These are phyloP conservation scores for Candida khao-thaluensis DNA, from an alignment of 805 yeast genomes.

Conservation along the genomic window DNA sequence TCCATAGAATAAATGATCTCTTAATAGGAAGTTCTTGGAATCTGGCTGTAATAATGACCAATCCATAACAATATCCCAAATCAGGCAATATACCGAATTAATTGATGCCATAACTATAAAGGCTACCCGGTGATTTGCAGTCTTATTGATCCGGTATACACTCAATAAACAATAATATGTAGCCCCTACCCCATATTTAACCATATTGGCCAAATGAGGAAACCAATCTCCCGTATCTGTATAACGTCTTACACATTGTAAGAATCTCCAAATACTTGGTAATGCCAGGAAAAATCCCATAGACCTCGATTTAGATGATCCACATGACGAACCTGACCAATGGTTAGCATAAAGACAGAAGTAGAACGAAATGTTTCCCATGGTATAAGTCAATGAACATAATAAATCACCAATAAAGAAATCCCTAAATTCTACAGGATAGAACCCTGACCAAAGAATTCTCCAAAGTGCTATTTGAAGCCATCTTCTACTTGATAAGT, in stretches of 20 bases:
- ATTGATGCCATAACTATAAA: conserved; percentile 73
- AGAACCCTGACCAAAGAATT: conserved; percentile 75
- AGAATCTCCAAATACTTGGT: conserved; percentile 86
- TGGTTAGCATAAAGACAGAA: conserved; percentile 76
- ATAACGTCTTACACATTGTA: conserved; percentile 90
- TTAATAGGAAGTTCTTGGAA: conserved; percentile 54
- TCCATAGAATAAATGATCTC: conserved; percentile 70
- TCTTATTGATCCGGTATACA: conserved; percentile 65
- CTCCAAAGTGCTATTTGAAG: conserved; percentile 68
- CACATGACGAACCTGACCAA: conserved; percentile 70
- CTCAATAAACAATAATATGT: conserved; percentile 72
- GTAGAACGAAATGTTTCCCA: conserved; percentile 82
- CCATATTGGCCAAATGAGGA: conserved; percentile 90
- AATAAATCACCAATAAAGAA: conserved; percentile 90
- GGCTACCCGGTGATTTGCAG: conserved; percentile 44
- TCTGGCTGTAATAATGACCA: conserved; percentile 82
- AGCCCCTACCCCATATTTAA: conserved; percentile 68
- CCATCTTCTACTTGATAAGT: conserved; percentile 74
- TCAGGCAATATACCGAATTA: conserved; percentile 65
- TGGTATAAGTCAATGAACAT: conserved; percentile 83
- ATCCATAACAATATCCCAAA: conserved; percentile 96
- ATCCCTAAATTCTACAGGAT: conserved; percentile 93
- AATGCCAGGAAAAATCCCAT: conserved; percentile 84
- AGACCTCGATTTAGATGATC: conserved; percentile 68
- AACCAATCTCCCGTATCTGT: conserved; percentile 94